phyloP scores from a whole-genome alignment of 352 stramenopile genomes.

The Phytophthora litchii region DNA sequence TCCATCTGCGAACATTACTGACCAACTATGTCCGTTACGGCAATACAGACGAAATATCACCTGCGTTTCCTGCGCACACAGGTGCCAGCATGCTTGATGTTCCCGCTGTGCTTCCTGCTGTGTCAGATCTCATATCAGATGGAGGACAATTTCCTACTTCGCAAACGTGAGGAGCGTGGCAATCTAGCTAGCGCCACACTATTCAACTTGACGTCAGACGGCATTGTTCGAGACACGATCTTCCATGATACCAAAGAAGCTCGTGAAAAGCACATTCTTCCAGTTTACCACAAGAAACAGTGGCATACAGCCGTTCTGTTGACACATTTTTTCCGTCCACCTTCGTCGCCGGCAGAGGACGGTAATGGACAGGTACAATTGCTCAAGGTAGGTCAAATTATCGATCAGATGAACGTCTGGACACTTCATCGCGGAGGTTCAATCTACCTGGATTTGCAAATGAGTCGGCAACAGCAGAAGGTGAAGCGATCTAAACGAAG shows the following conservation, averaged over 20 bases:
- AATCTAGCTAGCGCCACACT: conserved; percentile 76
- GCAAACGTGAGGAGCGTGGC: conserved; percentile 82
- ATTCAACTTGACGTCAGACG: conserved; percentile 89
- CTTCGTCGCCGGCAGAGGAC: conserved; percentile 76
- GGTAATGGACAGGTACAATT: conserved; percentile 77
- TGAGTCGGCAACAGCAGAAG: conserved; percentile 86
- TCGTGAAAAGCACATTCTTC: conserved; percentile 82
- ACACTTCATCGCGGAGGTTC: conserved; percentile 81
- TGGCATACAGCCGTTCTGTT: conserved; percentile 86
- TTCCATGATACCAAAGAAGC: conserved; percentile 89
- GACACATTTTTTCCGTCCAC: conserved; percentile 82
- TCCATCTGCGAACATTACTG: conserved; percentile 15
- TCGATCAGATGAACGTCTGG: conserved; percentile 90
- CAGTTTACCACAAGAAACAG: conserved; percentile 87
- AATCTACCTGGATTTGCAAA: conserved; percentile 88
- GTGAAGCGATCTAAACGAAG: conserved; percentile 70
- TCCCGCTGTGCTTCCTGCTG: conserved; percentile 81
- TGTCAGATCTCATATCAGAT: conserved; percentile 91
- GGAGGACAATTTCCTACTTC: conserved; percentile 83
- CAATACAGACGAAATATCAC: conserved; percentile 82
- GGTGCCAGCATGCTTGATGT: conserved; percentile 81
- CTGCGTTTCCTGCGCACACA: conserved; percentile 82
- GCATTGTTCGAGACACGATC: conserved; percentile 86
- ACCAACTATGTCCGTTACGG: conserved; percentile 10
- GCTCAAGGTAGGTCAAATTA: conserved; percentile 88